A percentile compares a stretch with the other conserved stretches of the same genome.
These are phyloP conservation scores for Juglanconis oblonga DNA, from an alignment of 2,329 filamentous ascomycete species.

Conservation along the genomic window DNA sequence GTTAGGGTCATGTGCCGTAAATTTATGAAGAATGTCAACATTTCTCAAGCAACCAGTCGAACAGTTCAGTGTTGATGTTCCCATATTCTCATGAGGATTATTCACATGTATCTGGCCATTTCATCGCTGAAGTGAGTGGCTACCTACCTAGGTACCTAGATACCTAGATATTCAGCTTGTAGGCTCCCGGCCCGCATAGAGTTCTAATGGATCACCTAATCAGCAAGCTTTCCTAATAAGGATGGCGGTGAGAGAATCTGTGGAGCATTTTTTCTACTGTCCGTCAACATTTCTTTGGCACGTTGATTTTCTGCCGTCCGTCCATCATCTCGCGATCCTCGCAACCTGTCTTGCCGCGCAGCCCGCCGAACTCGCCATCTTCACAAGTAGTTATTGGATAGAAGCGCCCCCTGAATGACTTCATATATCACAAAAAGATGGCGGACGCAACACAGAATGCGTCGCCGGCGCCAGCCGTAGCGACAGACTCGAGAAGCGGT, in stretches of 20 bases:
- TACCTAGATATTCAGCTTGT: no score
- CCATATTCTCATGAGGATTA: no score
- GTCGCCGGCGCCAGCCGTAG: constrained; percentile 20
- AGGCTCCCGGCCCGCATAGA: no score
- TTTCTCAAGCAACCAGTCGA: no score
- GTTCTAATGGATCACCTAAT: neutral
- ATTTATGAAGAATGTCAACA: no score
- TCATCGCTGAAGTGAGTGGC: no score
- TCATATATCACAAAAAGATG: constrained; percentile 13
- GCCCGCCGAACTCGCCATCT: no score
- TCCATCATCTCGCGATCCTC: neutral
- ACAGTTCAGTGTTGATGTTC: no score
- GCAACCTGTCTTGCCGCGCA: neutral
- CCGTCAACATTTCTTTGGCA: constrained; percentile 2
- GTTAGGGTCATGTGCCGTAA: no score
- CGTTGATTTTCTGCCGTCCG: constrained; percentile 5
- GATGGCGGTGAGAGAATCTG: neutral
- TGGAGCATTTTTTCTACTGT: neutral
- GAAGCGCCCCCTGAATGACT: constrained; percentile 15
- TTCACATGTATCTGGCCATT: no score
- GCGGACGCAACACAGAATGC: constrained; percentile 19
- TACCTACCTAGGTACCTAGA: no score
- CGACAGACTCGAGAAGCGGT: constrained; percentile 16
- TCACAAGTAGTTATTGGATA: no score
- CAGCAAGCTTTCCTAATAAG: neutral